These are phyloP conservation scores for Trichoderma virens DNA, from an alignment of 495 filamentous ascomycete genomes.

Conservation along the genomic window DNA sequence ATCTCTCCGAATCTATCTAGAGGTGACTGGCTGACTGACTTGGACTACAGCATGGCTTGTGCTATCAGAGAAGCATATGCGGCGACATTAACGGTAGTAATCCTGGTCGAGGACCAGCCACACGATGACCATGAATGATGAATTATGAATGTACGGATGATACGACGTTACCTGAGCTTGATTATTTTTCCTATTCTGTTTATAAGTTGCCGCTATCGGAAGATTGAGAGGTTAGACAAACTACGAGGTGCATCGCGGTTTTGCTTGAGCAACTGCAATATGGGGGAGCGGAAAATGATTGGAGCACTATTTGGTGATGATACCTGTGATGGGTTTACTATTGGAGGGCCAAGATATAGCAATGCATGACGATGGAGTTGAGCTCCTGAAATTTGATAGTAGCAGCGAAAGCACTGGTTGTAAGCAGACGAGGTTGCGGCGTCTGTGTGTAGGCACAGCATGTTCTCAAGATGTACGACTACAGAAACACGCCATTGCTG, in stretches of 20 bases:
- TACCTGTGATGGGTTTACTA: not conserved
- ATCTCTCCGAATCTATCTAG: conserved; percentile 10
- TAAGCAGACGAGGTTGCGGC: too few relatives aligned
- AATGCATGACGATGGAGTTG: not conserved
- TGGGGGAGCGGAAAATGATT: not conserved
- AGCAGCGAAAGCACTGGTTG: not conserved
- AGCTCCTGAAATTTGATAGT: not conserved
- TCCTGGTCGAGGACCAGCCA: conserved; percentile 47
- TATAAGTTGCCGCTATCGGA: not conserved
- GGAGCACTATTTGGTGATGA: not conserved
- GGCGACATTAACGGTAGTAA: conserved; percentile 59
- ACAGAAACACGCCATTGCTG: not conserved
- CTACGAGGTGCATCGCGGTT: not conserved
- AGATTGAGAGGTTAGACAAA: too few relatives aligned
- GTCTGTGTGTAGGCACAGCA: too few relatives aligned
- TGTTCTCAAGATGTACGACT: too few relatives aligned
- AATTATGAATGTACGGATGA: conserved; percentile 11
- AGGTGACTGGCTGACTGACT: conserved; percentile 12
- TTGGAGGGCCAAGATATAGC: not conserved
- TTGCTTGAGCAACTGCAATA: not conserved
- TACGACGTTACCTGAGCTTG: not conserved
- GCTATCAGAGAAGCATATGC: conserved; percentile 65
- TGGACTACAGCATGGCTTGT: conserved; percentile 49
- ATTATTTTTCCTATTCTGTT: not conserved
- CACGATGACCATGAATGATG: conserved; percentile 25